phyloP scores from a whole-genome alignment of 257 asterid genomes.

The Voacanga thouarsii region DNA sequence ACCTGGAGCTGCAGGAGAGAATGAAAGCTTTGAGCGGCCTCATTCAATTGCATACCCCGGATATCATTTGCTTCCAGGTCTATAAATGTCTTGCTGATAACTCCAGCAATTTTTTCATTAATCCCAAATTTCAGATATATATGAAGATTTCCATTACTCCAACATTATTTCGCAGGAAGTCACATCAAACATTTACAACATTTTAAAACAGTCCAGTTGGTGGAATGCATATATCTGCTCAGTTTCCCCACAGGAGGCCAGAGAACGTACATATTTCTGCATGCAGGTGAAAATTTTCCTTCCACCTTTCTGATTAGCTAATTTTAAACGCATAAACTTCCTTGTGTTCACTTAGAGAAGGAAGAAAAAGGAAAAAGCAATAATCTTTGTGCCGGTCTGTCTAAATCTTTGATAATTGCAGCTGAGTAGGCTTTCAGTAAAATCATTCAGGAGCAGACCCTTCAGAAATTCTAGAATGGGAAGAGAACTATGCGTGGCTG shows the following conservation, averaged over 20 bases:
- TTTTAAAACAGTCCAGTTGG: conserved; percentile 4
- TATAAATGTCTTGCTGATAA: neutral
- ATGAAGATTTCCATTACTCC: neutral
- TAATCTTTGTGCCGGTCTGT: neutral
- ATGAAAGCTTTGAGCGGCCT: conserved; percentile 1
- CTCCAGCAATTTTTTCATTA: neutral
- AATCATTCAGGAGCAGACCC: neutral
- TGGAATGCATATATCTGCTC: conserved; percentile 4
- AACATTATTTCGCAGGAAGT: neutral
- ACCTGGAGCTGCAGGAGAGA: neutral
- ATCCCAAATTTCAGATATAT: neutral
- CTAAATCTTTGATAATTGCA: neutral
- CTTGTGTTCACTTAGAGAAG: no score
- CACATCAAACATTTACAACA: neutral
- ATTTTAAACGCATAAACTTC: no score
- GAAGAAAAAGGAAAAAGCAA: no score
- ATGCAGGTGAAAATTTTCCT: neutral
- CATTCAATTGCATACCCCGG: neutral
- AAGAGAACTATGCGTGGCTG: conserved; percentile 13
- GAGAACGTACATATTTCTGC: neutral
- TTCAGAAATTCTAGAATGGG: conserved; percentile 10
- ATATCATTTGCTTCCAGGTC: conserved; percentile 13
- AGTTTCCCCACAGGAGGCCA: conserved; percentile 1
- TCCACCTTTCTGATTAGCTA: neutral
- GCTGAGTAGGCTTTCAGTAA: conserved; percentile 8